Evolutionary conservation across 805 yeast genomes (phyloP).

Genomic region (Ogataea henricii): DNA sequence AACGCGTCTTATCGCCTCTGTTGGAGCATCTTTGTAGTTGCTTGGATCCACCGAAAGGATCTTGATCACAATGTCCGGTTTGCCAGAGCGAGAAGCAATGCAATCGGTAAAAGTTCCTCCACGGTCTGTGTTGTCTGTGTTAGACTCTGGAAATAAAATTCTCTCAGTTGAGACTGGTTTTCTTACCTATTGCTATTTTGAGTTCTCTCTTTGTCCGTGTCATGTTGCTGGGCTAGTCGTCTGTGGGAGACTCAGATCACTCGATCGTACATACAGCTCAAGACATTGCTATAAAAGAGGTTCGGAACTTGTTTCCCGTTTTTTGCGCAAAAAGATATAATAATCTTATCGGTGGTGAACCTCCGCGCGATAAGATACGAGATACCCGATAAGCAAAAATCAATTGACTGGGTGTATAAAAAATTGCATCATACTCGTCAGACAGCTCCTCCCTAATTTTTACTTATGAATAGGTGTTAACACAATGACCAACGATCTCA

Average conservation of each 20-base stretch:
- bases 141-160: too few species aligned
- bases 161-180: too few species aligned
- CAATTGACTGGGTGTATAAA: not conserved
- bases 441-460: not conserved
- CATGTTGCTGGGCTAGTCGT: not conserved
- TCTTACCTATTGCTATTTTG: slow-evolving; percentile 5
- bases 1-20: slow-evolving; percentile 83
- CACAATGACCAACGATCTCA: not conserved
- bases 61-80: slow-evolving; percentile 67
- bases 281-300: too few species aligned
- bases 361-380: too few species aligned
- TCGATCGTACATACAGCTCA: too few species aligned
- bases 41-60: slow-evolving; percentile 83
- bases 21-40: slow-evolving; percentile 85
- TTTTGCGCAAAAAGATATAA: too few species aligned
- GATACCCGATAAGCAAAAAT: too few species aligned
- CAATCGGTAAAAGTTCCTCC: slow-evolving; percentile 94
- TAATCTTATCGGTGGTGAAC: too few species aligned
- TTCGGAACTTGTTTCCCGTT: too few species aligned
- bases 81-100: slow-evolving; percentile 49
- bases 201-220: not conserved
- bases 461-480: not conserved
- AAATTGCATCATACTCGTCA: too few species aligned
- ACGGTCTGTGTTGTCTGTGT: slow-evolving; percentile 36
- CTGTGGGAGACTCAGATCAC: too few species aligned